Evolutionary conservation across 495 filamentous ascomycete species (phyloP).

Genomic region (Penicillium paxilli): DNA sequence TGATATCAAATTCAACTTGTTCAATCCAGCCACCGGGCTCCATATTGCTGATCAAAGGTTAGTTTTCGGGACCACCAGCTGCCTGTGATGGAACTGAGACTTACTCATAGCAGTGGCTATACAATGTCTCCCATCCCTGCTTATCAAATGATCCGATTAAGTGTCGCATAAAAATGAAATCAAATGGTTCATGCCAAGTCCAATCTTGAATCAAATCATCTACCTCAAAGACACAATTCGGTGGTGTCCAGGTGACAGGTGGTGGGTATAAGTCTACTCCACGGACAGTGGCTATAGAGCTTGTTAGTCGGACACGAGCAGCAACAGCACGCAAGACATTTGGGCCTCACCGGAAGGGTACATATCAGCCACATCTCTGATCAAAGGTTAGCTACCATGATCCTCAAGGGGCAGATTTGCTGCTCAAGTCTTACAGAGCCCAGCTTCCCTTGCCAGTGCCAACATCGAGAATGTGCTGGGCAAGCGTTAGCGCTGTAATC

Average conservation of each 20-base stretch:
- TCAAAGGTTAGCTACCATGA: neutral
- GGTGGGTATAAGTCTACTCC: neutral
- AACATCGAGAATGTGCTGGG: neutral
- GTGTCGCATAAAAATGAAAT: neutral
- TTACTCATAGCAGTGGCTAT: constrained; percentile 4
- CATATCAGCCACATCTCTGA: neutral
- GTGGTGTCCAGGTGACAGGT: neutral
- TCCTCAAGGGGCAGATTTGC: too few relatives aligned
- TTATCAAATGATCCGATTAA: neutral
- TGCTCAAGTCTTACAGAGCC: neutral
- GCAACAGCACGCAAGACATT: too few relatives aligned
- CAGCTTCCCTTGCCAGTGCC: neutral
- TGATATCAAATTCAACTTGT: neutral
- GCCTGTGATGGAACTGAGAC: too few relatives aligned
- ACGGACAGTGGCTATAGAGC: neutral
- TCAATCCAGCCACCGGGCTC: constrained; percentile 7
- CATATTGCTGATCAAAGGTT: constrained; percentile 3
- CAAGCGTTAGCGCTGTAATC: too few relatives aligned
- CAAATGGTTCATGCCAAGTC: neutral
- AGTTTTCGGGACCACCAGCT: too few relatives aligned
- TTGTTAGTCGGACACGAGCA: too few relatives aligned
- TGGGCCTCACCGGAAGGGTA: neutral
- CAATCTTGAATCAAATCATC: neutral
- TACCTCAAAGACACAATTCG: neutral
- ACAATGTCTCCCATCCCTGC: neutral